Evolutionary conservation across 768 basidiomycete species (phyloP).

Genomic region (Lentinula guzmanii): DNA sequence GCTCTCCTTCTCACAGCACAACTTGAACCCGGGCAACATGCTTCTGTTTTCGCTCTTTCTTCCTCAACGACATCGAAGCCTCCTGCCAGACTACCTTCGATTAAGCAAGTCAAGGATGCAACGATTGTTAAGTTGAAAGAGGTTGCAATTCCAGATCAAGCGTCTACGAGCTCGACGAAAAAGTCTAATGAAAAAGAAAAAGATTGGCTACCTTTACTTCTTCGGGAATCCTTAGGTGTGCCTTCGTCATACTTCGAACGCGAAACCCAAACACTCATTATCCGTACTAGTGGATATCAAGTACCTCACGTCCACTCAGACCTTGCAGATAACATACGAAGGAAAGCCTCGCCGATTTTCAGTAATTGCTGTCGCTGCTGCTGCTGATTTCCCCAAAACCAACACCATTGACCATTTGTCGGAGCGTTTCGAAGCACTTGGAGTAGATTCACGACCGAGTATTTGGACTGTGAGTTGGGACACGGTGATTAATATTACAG

Average conservation of each 20-base stretch:
- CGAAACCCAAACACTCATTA: slow-evolving; percentile 2
- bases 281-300: slow-evolving; percentile 57
- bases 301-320: slow-evolving; percentile 57
- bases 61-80: slow-evolving; percentile 25
- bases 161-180: slow-evolving; percentile 12
- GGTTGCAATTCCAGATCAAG: slow-evolving; percentile 17
- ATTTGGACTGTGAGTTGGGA: slow-evolving; percentile 72
- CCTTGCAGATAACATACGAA: slow-evolving; percentile 61
- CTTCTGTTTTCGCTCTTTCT: slow-evolving; percentile 44
- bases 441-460: slow-evolving; percentile 29
- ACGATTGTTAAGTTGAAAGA: slow-evolving; percentile 49
- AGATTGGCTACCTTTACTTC: slow-evolving; percentile 64
- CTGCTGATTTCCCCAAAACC: slow-evolving; percentile 11
- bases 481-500: slow-evolving; percentile 41
- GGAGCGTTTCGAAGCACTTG: slow-evolving; percentile 36
- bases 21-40: slow-evolving; percentile 42
- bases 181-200: slow-evolving; percentile 28
- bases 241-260: slow-evolving; percentile 6
- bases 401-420: slow-evolving; percentile 25
- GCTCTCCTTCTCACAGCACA: slow-evolving; percentile 59
- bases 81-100: slow-evolving; percentile 41
- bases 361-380: slow-evolving; percentile 37
- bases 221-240: slow-evolving; percentile 67
- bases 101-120: slow-evolving; percentile 46
- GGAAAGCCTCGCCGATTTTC: slow-evolving; percentile 50